Evolutionary conservation across 345 rosid genomes (phyloP).

Genomic region (Camelina neglecta): DNA sequence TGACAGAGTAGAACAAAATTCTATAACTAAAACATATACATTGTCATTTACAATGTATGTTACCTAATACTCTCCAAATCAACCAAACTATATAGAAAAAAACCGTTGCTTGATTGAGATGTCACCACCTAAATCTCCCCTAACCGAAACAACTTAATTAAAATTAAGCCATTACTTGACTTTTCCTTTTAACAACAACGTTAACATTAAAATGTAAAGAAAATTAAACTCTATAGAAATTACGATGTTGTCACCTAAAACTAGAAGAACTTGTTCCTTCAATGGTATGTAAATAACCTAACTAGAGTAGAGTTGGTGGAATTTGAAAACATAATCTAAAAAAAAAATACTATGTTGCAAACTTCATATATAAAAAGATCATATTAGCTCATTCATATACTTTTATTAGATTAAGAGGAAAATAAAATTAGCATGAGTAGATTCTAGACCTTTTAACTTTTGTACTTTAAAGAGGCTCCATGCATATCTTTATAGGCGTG

Average conservation of each 20-base stretch:
- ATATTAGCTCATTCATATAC: neutral
- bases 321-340: neutral
- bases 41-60: neutral
- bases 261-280: conserved; percentile 18
- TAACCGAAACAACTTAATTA: conserved; percentile 15
- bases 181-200: neutral
- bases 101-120: conserved; percentile 13
- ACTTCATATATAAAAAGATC: neutral
- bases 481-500: conserved; percentile 46
- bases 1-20: neutral
- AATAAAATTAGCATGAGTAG: conserved; percentile 7
- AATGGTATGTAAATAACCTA: conserved; percentile 17
- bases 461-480: conserved; percentile 42
- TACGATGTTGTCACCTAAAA: conserved; percentile 1
- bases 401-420: neutral
- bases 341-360: neutral
- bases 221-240: neutral
- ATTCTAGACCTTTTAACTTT: conserved; percentile 39
- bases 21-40: neutral
- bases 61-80: conserved; percentile 36
- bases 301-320: neutral
- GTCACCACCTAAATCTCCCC: conserved; percentile 38
- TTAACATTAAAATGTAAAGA: too few relatives aligned
- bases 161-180: neutral
- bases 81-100: conserved; percentile 10